Evolutionary conservation across 805 yeast genomes (phyloP).

Genomic region (Schwanniomyces sp.): DNA sequence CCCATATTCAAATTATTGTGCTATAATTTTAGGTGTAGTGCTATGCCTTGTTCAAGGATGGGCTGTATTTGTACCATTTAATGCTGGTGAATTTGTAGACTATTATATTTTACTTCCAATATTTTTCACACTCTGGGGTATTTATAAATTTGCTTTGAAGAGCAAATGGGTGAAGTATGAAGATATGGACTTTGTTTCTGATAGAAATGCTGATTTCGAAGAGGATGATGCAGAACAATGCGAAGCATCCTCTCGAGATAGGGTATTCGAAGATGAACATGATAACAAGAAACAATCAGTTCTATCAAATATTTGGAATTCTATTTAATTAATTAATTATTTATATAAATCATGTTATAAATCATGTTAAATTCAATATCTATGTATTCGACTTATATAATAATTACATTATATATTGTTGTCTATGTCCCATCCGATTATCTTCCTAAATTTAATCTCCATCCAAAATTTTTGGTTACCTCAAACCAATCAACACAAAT

Average conservation of each 20-base stretch:
- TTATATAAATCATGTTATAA: not conserved
- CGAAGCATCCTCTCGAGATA: not conserved
- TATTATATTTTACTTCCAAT: slow-evolving; percentile 18
- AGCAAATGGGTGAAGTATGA: slow-evolving; percentile 36
- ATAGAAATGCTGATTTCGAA: slow-evolving; percentile 15
- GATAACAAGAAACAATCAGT: not conserved
- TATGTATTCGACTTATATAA: not conserved
- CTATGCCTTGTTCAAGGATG: slow-evolving; percentile 21
- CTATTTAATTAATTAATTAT: not conserved
- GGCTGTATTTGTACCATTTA: slow-evolving; percentile 19
- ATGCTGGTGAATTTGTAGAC: slow-evolving; percentile 18
- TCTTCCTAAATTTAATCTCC: slow-evolving; percentile 30
- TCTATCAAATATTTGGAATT: not conserved
- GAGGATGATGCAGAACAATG: too few relatives aligned
- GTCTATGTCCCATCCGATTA: not conserved
- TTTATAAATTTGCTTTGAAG: slow-evolving; percentile 29
- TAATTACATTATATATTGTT: not conserved
- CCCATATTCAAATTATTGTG: slow-evolving; percentile 15
- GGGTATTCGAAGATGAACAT: not conserved
- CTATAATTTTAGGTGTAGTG: slow-evolving; percentile 13
- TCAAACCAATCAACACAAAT: slow-evolving; percentile 44
- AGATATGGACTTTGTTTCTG: slow-evolving; percentile 49
- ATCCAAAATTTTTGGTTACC: slow-evolving; percentile 37
- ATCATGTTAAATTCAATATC: not conserved
- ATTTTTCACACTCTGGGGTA: slow-evolving; percentile 29